Percentiles rank a stretch among this genome's conserved stretches.
Evolutionary conservation across 176 grass and related monocot genomes (phyloP).

Genomic region (Oryza australiensis): DNA sequence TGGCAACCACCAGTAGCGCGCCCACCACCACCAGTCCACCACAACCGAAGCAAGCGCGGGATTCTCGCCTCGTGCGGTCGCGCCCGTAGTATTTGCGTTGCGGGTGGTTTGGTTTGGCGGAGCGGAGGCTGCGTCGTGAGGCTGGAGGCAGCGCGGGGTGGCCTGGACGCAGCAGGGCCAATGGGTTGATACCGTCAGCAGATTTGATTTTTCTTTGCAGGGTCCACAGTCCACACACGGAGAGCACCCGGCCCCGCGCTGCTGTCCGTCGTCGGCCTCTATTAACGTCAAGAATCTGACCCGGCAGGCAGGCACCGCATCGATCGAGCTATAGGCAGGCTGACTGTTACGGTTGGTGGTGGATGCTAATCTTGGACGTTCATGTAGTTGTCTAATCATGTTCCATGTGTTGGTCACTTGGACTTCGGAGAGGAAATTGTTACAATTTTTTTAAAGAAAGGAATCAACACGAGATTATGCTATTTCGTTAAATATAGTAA

Average conservation of each 20-base stretch:
- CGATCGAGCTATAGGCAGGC: too few species aligned
- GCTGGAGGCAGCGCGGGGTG: constrained; percentile 28
- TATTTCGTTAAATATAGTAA: too few species aligned
- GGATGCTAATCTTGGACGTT: background rate
- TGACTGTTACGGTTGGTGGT: background rate
- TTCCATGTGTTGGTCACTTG: background rate
- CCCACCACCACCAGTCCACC: background rate
- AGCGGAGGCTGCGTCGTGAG: constrained; percentile 20
- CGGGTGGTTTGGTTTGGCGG: background rate
- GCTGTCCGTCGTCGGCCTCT: background rate
- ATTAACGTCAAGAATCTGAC: background rate
- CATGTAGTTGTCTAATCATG: background rate
- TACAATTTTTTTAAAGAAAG: too few species aligned
- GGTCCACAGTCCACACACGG: background rate
- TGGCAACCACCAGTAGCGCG: background rate
- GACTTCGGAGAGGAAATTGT: background rate
- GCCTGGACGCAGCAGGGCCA: constrained; percentile 33
- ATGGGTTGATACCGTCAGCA: constrained; percentile 6
- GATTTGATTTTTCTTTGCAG: constrained; percentile 35
- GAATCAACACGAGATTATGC: too few species aligned
- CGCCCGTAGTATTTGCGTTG: background rate
- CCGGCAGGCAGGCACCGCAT: background rate
- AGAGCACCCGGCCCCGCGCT: background rate
- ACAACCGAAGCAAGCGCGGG: background rate
- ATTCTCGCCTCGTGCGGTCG: background rate